A percentile compares a stretch with the other conserved stretches of the same genome.
These are phyloP conservation scores for Quercus berberidifolia DNA, from an alignment of 306 rosid genomes.

Conservation along the genomic window DNA sequence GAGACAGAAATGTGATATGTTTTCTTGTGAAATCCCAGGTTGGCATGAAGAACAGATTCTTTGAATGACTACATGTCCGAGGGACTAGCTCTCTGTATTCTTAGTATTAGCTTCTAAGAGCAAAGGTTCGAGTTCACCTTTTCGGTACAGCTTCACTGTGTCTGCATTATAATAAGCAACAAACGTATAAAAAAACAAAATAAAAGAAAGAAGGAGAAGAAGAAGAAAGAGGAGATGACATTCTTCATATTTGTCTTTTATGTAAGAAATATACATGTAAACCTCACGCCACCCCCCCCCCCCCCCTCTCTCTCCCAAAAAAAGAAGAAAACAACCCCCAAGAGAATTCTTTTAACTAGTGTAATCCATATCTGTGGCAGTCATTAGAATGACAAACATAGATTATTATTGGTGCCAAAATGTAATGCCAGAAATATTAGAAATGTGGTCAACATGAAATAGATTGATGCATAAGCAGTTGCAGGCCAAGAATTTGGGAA, in stretches of 20 bases:
- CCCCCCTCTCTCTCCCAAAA: no score
- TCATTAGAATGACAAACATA: no score
- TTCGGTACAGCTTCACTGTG: conserved; percentile 75
- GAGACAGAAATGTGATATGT: neutral
- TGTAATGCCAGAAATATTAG: neutral
- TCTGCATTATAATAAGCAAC: conserved; percentile 50
- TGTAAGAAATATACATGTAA: no score
- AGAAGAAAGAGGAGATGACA: no score
- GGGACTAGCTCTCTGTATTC: conserved; percentile 31
- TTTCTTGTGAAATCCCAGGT: neutral
- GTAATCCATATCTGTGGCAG: no score
- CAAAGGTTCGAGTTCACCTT: conserved; percentile 83
- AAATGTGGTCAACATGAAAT: neutral
- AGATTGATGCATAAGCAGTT: neutral
- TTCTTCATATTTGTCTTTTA: no score
- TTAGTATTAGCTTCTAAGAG: conserved; percentile 69
- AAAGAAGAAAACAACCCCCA: no score
- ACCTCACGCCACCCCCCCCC: no score
- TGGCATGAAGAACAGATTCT: conserved; percentile 9
- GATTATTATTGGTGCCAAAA: neutral
- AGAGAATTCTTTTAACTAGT: no score
- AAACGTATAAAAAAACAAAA: neutral
- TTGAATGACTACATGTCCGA: neutral
- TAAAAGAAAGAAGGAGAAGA: no score
- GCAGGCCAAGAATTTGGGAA: neutral